A percentile compares a stretch with the other conserved stretches of the same genome.
phyloP scores from a whole-genome alignment of 2,329 filamentous ascomycete species.

The Cercospora brassicicola region DNA sequence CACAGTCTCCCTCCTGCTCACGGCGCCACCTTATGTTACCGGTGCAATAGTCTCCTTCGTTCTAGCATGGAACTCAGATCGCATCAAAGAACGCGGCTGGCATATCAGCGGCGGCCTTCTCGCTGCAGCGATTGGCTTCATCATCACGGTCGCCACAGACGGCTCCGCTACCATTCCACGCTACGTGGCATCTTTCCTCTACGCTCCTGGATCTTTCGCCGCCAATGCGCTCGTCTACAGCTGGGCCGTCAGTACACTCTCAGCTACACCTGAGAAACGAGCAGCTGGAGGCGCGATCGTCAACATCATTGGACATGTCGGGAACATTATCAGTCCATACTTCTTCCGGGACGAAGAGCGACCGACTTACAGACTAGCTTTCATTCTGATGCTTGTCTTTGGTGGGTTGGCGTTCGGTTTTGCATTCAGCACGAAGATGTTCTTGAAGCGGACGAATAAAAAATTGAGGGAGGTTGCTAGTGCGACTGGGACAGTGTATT shows the following conservation, averaged over 20 bases:
- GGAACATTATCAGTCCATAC: slow-evolving; percentile 46
- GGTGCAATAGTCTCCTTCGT: slow-evolving; percentile 22
- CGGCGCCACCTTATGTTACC: slow-evolving; percentile 38
- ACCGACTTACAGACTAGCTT: slow-evolving; percentile 16
- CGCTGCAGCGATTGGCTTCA: slow-evolving; percentile 51
- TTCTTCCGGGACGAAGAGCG: slow-evolving; percentile 36
- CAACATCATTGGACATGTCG: slow-evolving; percentile 43
- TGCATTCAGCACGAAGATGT: slow-evolving; percentile 12
- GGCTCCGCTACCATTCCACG: slow-evolving; percentile 14
- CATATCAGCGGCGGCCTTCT: slow-evolving; percentile 57
- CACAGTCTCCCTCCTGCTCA: slow-evolving; percentile 36
- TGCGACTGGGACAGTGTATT: background rate
- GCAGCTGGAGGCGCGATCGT: slow-evolving; percentile 46
- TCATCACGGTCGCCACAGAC: slow-evolving; percentile 9
- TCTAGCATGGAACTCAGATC: slow-evolving; percentile 32
- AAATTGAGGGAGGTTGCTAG: slow-evolving; percentile 11
- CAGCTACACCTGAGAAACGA: slow-evolving; percentile 47
- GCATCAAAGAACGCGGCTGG: slow-evolving; percentile 36
- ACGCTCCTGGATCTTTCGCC: slow-evolving; percentile 38
- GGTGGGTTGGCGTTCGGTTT: slow-evolving; percentile 8
- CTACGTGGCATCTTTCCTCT: slow-evolving; percentile 39
- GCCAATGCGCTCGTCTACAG: slow-evolving; percentile 45
- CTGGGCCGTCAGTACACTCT: slow-evolving; percentile 46
- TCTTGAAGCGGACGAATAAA: slow-evolving; percentile 15
- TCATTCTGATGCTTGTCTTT: slow-evolving; percentile 18